phyloP scores from a whole-genome alignment of 768 basidiomycete genomes.

The Cytidiella melzeri region DNA sequence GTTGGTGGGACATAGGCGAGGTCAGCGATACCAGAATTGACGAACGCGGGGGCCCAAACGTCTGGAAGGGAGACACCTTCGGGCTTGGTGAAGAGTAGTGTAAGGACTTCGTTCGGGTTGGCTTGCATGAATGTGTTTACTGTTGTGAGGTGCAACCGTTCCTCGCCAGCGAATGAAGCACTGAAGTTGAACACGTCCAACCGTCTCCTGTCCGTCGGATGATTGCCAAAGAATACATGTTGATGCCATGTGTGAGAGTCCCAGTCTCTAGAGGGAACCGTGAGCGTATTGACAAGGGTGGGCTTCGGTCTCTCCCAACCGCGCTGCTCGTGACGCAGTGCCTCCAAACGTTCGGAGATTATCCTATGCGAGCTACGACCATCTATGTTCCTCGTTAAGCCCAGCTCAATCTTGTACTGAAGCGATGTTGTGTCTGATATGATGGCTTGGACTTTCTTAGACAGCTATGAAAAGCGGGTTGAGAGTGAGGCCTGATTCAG shows the following conservation, averaged over 20 bases:
- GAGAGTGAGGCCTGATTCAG: not conserved
- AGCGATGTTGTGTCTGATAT: not conserved
- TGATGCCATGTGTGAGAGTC: constrained; percentile 7
- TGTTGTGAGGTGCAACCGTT: constrained; percentile 23
- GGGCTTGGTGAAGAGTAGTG: constrained; percentile 62
- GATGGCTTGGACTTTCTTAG: not conserved
- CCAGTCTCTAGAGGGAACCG: constrained; percentile 7
- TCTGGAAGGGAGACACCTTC: constrained; percentile 43
- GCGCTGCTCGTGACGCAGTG: not conserved
- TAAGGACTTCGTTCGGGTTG: constrained; percentile 62
- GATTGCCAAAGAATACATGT: constrained; percentile 3
- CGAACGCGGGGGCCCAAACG: constrained; percentile 50
- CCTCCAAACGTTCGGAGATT: not conserved
- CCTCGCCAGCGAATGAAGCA: not conserved
- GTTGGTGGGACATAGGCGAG: constrained; percentile 45
- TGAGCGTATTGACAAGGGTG: not conserved
- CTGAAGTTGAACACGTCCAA: constrained; percentile 8
- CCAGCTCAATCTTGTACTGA: constrained; percentile 6
- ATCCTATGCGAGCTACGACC: not conserved
- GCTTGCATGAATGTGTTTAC: constrained; percentile 48
- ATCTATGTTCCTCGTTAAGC: constrained; percentile 6
- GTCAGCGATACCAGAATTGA: constrained; percentile 35
- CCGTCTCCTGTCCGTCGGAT: not conserved
- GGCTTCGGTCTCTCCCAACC: constrained; percentile 4
- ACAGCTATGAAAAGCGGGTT: constrained; percentile 5